A percentile compares a stretch with the other conserved stretches of the same genome.
These are phyloP conservation scores for Globisporangium polare DNA, from an alignment of 352 stramenopile genomes.

Conservation along the genomic window DNA sequence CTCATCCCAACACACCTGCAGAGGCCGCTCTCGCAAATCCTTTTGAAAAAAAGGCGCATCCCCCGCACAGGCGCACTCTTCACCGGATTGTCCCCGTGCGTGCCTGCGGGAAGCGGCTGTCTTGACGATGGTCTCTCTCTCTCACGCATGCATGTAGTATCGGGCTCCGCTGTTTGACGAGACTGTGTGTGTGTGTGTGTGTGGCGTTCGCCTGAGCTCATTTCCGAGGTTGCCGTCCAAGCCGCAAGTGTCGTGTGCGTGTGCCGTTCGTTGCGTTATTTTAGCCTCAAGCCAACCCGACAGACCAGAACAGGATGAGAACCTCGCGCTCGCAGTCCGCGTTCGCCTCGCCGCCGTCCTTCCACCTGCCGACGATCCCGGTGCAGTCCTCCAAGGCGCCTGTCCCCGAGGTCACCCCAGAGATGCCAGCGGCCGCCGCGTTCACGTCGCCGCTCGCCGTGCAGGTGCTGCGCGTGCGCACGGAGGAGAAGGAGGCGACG, in stretches of 20 bases:
- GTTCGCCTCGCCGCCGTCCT: slow-evolving; percentile 6
- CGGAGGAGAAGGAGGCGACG: slow-evolving; percentile 42
- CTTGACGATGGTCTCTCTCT: neutral
- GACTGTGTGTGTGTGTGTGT: neutral
- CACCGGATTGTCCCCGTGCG: too few relatives aligned
- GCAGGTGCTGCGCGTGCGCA: slow-evolving; percentile 52
- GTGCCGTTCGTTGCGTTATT: slow-evolving; percentile 1
- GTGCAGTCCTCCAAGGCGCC: slow-evolving; percentile 3
- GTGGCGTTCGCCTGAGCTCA: neutral
- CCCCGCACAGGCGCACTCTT: too few relatives aligned
- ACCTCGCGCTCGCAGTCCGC: slow-evolving; percentile 2
- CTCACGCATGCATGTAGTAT: too few relatives aligned
- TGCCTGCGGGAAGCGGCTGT: neutral
- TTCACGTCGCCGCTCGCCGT: slow-evolving; percentile 31
- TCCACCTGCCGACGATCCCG: slow-evolving; percentile 14
- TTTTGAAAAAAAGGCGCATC: too few relatives aligned
- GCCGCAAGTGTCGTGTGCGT: neutral
- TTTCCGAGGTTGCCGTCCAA: slow-evolving; percentile 4
- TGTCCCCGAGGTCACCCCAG: neutral
- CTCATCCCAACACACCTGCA: too few relatives aligned
- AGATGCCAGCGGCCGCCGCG: neutral
- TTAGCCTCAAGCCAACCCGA: neutral
- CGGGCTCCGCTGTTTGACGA: slow-evolving; percentile 1
- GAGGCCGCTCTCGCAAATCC: neutral
- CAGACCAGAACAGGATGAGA: neutral